Conservation (phyloP, 306 rosid genomes). For the Vigna hirtella region DNA sequence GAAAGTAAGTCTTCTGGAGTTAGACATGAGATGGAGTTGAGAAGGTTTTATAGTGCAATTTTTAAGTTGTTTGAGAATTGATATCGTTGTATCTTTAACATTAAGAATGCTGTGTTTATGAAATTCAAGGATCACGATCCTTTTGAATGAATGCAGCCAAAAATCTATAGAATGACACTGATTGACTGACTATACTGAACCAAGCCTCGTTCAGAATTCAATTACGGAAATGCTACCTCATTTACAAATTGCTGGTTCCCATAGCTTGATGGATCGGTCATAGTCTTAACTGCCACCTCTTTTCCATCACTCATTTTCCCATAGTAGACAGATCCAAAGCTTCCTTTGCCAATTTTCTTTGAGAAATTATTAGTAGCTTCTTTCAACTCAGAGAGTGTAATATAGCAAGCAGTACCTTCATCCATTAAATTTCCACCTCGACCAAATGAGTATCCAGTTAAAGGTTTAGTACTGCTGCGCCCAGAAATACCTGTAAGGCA, state of each 20-base stretch:
- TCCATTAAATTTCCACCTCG: conserved; percentile 71
- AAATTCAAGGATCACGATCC: conserved; percentile 13
- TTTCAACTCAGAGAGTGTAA: conserved; percentile 72
- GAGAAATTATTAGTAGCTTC: conserved; percentile 79
- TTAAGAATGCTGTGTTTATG: too few relatives aligned
- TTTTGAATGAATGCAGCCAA: conserved; percentile 19
- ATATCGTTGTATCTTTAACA: neutral
- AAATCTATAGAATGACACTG: neutral
- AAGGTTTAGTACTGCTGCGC: conserved; percentile 64
- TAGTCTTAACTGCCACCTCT: conserved; percentile 95
- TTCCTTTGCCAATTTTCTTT: conserved; percentile 89
- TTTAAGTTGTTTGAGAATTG: neutral
- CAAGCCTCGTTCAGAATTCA: conserved; percentile 16
- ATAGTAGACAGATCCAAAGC: conserved; percentile 94
- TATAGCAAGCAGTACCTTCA: conserved; percentile 84
- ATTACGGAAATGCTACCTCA: conserved; percentile 63
- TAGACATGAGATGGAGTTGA: too few relatives aligned
- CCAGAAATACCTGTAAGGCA: conserved; percentile 66
- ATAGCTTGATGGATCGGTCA: conserved; percentile 80
- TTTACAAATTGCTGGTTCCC: conserved; percentile 87
- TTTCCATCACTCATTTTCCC: conserved; percentile 97
- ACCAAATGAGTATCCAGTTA: conserved; percentile 62
- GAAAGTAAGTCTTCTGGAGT: too few relatives aligned
- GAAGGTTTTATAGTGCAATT: too few relatives aligned
- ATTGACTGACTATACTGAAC: neutral